phyloP scores from a whole-genome alignment of 1,284 basidiomycete species.

The Melampsora larici-populina region DNA sequence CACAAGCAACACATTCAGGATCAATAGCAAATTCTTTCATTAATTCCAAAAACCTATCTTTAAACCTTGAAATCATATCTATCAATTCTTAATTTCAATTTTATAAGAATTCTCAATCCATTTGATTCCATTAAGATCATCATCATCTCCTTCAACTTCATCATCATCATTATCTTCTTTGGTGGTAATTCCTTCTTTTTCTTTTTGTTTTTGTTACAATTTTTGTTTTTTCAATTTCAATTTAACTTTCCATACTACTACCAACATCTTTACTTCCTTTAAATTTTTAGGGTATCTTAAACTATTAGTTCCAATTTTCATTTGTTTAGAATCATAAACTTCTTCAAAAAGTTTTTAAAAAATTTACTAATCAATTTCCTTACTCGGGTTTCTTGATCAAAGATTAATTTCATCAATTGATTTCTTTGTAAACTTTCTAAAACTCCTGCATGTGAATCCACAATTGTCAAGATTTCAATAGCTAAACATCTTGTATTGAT shows the following conservation, averaged over 20 bases:
- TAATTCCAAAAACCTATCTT: slow-evolving; percentile 20
- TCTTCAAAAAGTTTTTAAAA: slow-evolving; percentile 79
- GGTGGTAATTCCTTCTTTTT: slow-evolving; percentile 3
- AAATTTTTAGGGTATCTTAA: slow-evolving; percentile 60
- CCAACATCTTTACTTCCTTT: slow-evolving; percentile 68
- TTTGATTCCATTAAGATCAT: too few relatives aligned
- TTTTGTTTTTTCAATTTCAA: slow-evolving; percentile 46
- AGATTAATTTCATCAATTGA: slow-evolving; percentile 74
- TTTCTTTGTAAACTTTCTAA: slow-evolving; percentile 58
- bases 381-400: slow-evolving; percentile 77
- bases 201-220: slow-evolving; percentile 1
- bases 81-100: slow-evolving; percentile 62
- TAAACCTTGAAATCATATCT: neutral
- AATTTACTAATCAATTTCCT: slow-evolving; percentile 78
- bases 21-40: too few relatives aligned
- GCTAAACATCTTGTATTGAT: too few relatives aligned
- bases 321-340: too few relatives aligned
- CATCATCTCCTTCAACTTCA: slow-evolving; percentile 40
- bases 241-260: neutral
- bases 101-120: slow-evolving; percentile 67
- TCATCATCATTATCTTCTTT: slow-evolving; percentile 22
- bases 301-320: slow-evolving; percentile 56
- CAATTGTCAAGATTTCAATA: too few relatives aligned
- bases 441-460: too few relatives aligned
- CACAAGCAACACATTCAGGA: neutral